Conservation (phyloP, 2,329 filamentous ascomycete genomes). For the Cladosporium sp. region DNA sequence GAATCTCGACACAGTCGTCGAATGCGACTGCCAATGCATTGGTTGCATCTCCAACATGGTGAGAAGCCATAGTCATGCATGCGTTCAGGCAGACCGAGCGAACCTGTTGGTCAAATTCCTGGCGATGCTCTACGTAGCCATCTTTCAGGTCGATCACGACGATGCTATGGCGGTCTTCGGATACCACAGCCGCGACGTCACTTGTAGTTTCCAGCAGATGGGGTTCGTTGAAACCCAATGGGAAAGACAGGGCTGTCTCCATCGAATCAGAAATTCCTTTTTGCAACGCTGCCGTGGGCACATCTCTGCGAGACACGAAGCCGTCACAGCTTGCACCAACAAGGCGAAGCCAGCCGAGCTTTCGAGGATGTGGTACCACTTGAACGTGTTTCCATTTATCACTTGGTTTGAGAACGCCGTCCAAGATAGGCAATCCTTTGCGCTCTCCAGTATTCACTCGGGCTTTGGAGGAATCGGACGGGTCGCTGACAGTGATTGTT, state of each 20-base stretch:
- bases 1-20: slow-evolving; percentile 26
- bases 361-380: slow-evolving; percentile 15
- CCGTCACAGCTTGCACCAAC: slow-evolving; percentile 11
- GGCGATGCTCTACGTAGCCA: slow-evolving; percentile 34
- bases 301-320: slow-evolving; percentile 9
- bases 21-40: slow-evolving; percentile 32
- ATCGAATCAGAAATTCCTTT: neutral
- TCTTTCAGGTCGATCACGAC: slow-evolving; percentile 31
- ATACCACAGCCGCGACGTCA: slow-evolving; percentile 29
- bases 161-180: slow-evolving; percentile 23
- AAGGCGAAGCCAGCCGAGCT: slow-evolving; percentile 12
- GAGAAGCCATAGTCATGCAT: neutral
- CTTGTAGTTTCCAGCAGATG: slow-evolving; percentile 26
- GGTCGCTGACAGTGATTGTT: neutral
- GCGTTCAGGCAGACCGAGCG: neutral
- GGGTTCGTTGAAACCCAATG: slow-evolving; percentile 24
- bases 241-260: slow-evolving; percentile 19
- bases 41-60: slow-evolving; percentile 16
- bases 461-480: neutral
- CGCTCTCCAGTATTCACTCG: neutral
- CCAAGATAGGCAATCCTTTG: neutral
- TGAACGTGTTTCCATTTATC: neutral
- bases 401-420: neutral
- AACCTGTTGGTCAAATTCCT: slow-evolving; percentile 14
- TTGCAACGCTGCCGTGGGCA: neutral